Evolutionary conservation across 768 basidiomycete genomes (phyloP).

Genomic region (Chiua virens): DNA sequence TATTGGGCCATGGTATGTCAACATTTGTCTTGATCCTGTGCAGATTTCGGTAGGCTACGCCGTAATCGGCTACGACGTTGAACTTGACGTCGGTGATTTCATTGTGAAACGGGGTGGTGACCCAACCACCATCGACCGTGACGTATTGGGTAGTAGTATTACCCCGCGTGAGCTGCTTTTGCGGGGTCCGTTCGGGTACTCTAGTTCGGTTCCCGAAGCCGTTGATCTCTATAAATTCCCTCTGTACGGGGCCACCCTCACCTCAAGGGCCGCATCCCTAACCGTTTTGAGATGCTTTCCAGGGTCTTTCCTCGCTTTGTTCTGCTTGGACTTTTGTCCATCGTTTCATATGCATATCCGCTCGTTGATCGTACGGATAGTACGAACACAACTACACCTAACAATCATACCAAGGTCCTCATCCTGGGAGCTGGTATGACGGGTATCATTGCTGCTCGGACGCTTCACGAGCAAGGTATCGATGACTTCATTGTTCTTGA

Average conservation of each 20-base stretch:
- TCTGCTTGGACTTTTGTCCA: conserved; percentile 4
- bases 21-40: no score
- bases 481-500: conserved; percentile 61
- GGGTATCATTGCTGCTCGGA: conserved; percentile 64
- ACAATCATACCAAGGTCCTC: conserved; percentile 39
- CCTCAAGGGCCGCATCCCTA: background rate
- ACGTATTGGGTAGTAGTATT: no score
- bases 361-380: background rate
- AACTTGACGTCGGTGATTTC: no score
- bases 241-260: no score
- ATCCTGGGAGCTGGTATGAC: conserved; percentile 68
- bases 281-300: conserved; percentile 11
- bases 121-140: no score
- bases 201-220: background rate
- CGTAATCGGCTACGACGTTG: no score
- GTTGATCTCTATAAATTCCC: background rate
- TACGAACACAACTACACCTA: background rate
- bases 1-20: no score
- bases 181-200: no score
- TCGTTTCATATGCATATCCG: background rate
- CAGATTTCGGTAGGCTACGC: no score
- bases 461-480: conserved; percentile 52
- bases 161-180: no score
- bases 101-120: no score
- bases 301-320: background rate